Conservation (phyloP, 116 monocot species). For the Trichopus zeylanicus region DNA sequence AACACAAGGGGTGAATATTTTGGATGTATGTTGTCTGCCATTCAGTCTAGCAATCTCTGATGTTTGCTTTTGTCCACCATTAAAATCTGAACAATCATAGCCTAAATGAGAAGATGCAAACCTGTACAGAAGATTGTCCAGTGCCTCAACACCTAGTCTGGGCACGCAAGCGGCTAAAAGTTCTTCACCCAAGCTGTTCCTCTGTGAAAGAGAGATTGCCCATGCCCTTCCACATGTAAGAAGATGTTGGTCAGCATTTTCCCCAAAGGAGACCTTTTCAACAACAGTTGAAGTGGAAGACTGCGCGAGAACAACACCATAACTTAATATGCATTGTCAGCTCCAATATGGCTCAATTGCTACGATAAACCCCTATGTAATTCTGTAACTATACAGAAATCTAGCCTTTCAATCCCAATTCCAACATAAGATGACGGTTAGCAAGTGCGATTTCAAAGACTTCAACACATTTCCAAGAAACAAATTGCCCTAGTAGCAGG, state of each 20-base stretch:
- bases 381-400: too few species aligned
- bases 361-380: too few species aligned
- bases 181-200: slow-evolving; percentile 44
- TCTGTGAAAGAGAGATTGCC: slow-evolving; percentile 59
- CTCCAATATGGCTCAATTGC: too few species aligned
- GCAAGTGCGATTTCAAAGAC: background rate
- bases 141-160: slow-evolving; percentile 12
- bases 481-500: background rate
- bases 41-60: too few species aligned
- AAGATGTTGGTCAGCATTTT: slow-evolving; percentile 32
- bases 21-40: too few species aligned
- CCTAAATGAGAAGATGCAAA: slow-evolving; percentile 12
- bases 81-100: too few species aligned
- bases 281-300: slow-evolving; percentile 18
- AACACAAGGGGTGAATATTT: too few species aligned
- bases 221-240: slow-evolving; percentile 82
- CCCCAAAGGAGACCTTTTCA: slow-evolving; percentile 4
- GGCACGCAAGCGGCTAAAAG: slow-evolving; percentile 45
- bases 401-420: background rate
- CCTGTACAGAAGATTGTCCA: slow-evolving; percentile 75
- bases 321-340: too few species aligned
- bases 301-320: too few species aligned
- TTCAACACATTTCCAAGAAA: background rate
- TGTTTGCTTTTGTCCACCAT: too few species aligned
- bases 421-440: background rate